Evolutionary conservation across 176 grass and related monocot species (phyloP).

Genomic region (Oryza meridionalis): DNA sequence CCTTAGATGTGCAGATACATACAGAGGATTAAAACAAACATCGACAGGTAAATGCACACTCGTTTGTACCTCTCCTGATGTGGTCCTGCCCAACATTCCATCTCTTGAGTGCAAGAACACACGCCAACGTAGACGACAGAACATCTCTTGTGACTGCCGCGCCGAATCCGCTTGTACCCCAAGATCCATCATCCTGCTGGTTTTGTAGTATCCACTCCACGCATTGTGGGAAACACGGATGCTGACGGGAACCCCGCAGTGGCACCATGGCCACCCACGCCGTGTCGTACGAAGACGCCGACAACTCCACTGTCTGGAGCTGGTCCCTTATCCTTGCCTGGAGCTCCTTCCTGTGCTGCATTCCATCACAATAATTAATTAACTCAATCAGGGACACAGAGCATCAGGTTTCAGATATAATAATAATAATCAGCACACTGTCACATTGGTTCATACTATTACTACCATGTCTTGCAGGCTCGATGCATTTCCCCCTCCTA

Average conservation of each 20-base stretch:
- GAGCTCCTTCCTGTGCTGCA: conserved; percentile 44
- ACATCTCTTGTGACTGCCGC: conserved; percentile 46
- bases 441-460: background rate
- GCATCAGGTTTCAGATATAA: background rate
- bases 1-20: background rate
- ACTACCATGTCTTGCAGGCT: conserved; percentile 22
- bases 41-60: background rate
- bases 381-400: background rate
- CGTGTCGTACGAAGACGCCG: conserved; percentile 65
- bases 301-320: conserved; percentile 34
- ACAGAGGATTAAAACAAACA: background rate
- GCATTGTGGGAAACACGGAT: conserved; percentile 64
- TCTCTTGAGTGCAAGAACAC: conserved; percentile 66
- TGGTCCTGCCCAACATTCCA: conserved; percentile 73
- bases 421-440: background rate
- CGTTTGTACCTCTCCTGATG: conserved; percentile 60
- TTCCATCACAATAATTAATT: background rate
- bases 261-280: conserved; percentile 94
- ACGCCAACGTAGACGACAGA: conserved; percentile 69
- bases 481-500: background rate
- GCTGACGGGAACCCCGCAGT: conserved; percentile 29
- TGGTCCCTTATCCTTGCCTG: conserved; percentile 62
- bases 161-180: conserved; percentile 40
- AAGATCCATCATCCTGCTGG: conserved; percentile 71
- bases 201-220: conserved; percentile 72